Percentiles rank a stretch among this genome's conserved stretches.
Evolutionary conservation across 1,284 basidiomycete species (phyloP).

Genomic region (Trametes sp.): DNA sequence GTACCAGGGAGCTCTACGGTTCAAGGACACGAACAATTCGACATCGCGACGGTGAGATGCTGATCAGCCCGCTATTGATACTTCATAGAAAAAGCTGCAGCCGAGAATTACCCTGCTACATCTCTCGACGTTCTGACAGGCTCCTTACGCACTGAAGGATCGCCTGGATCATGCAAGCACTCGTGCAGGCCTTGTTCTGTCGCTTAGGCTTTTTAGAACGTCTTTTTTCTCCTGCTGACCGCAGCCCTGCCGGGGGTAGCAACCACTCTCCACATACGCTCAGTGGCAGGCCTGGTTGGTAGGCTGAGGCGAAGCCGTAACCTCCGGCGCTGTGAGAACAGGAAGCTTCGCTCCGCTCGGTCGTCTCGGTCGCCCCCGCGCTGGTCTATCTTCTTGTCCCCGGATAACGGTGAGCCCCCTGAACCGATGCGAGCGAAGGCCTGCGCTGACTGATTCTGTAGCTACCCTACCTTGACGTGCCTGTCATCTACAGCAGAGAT

Average conservation of each 20-base stretch:
- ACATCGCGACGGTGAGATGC: too few relatives aligned
- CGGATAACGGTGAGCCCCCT: conserved; percentile 1
- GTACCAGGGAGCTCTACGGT: too few relatives aligned
- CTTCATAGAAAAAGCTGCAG: too few relatives aligned
- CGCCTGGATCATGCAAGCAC: too few relatives aligned
- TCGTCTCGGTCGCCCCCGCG: conserved; percentile 7
- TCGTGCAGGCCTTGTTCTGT: too few relatives aligned
- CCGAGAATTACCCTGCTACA: too few relatives aligned
- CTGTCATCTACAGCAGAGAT: conserved; percentile 9
- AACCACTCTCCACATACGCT: not conserved
- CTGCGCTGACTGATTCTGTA: conserved; percentile 16
- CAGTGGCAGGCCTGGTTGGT: not conserved
- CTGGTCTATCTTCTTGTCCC: not conserved
- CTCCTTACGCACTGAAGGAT: too few relatives aligned
- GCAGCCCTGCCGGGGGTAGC: not conserved
- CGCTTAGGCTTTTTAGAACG: too few relatives aligned
- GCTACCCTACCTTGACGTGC: conserved; percentile 11
- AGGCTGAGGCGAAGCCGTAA: not conserved
- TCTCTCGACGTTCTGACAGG: too few relatives aligned
- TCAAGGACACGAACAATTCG: too few relatives aligned
- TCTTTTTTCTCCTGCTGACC: not conserved
- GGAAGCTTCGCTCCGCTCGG: conserved; percentile 11
- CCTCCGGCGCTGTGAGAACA: conserved; percentile 1
- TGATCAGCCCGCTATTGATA: too few relatives aligned
- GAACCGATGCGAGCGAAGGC: conserved; percentile 9